phyloP scores from a whole-genome alignment of 352 stramenopile genomes.

The Phytophthora pini region DNA sequence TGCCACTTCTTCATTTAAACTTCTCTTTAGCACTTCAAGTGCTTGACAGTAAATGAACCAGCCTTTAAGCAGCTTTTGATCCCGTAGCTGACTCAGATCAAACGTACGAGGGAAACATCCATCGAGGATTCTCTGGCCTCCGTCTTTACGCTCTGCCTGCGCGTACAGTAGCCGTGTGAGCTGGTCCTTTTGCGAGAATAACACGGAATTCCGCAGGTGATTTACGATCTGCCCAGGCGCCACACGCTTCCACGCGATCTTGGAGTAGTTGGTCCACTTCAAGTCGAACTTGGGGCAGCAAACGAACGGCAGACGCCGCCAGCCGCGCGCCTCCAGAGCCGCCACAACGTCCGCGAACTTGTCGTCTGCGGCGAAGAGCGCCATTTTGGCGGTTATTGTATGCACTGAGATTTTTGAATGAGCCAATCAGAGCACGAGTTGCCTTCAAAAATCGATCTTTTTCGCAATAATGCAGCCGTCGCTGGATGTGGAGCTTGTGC shows the following conservation, averaged over 20 bases:
- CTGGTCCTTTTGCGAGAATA: constrained; percentile 72
- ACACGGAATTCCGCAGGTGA: constrained; percentile 66
- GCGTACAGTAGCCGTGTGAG: constrained; percentile 51
- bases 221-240: constrained; percentile 58
- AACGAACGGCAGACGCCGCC: constrained; percentile 60
- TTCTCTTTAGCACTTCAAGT: constrained; percentile 47
- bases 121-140: constrained; percentile 33
- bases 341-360: constrained; percentile 37
- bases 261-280: constrained; percentile 78
- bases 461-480: constrained; percentile 11
- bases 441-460: too few relatives aligned
- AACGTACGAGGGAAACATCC: constrained; percentile 64
- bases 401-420: too few relatives aligned
- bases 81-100: constrained; percentile 25
- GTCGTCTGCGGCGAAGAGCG: constrained; percentile 13
- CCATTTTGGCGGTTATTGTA: too few relatives aligned
- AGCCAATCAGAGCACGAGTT: too few relatives aligned
- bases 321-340: constrained; percentile 33
- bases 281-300: constrained; percentile 65
- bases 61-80: constrained; percentile 28
- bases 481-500: constrained; percentile 29
- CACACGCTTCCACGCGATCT: constrained; percentile 62
- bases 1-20: neutral
- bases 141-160: neutral
- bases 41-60: constrained; percentile 64